Conservation (phyloP, 192 early-diverging fungal species). For the Backusella morwellensis region DNA sequence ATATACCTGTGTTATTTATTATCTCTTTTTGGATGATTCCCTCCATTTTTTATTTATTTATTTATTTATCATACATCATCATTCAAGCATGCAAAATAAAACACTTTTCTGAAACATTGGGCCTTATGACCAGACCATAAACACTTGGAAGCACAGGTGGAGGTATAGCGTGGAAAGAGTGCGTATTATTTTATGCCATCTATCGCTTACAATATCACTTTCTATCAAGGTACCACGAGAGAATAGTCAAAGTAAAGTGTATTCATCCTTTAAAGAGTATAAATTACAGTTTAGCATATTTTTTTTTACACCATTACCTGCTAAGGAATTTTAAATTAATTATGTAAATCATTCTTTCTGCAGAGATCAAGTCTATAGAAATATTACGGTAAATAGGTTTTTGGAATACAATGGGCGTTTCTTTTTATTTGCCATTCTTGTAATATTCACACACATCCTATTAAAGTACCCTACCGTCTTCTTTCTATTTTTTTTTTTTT, state of each 20-base stretch:
- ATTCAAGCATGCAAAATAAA: background rate
- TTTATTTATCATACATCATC: background rate
- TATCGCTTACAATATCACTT: background rate
- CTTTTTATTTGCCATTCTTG: background rate
- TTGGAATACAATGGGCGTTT: background rate
- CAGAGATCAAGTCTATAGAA: background rate
- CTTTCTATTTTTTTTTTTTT: background rate
- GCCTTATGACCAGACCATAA: background rate
- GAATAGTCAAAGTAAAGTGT: background rate
- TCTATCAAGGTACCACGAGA: background rate
- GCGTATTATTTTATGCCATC: background rate
- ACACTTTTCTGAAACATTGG: background rate
- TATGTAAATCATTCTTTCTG: background rate
- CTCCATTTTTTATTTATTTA: slow-evolving; percentile 6
- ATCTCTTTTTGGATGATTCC: background rate
- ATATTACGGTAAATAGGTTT: background rate
- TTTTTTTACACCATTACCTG: background rate
- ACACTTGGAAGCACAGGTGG: background rate
- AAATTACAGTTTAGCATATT: background rate
- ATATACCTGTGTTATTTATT: background rate
- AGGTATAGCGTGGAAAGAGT: background rate
- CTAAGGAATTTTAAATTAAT: background rate
- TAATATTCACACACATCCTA: background rate
- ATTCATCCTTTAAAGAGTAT: background rate
- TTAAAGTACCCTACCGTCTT: background rate